Conservation (phyloP, 2,329 filamentous ascomycete genomes). For the Pseudogymnoascus sp. region DNA sequence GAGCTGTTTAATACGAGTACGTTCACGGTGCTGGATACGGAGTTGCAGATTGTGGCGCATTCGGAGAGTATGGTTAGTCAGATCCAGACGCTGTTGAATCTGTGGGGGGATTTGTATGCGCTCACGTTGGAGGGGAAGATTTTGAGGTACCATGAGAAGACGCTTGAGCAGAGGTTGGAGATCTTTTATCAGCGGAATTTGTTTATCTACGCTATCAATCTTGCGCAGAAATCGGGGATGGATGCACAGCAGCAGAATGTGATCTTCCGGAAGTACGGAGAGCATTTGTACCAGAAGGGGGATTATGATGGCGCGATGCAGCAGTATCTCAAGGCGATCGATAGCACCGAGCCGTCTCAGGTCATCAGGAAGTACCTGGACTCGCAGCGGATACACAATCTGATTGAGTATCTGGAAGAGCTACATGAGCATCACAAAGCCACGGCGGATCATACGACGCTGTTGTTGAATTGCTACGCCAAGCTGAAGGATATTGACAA, state of each 20-base stretch:
- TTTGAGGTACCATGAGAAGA: conserved; percentile 82
- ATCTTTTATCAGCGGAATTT: conserved; percentile 91
- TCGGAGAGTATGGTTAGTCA: conserved; percentile 76
- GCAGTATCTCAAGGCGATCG: conserved; percentile 92
- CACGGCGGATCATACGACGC: conserved; percentile 88
- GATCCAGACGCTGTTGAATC: conserved; percentile 69
- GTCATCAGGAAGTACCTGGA: conserved; percentile 96
- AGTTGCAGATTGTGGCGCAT: conserved; percentile 82
- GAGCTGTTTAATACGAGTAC: conserved; percentile 78
- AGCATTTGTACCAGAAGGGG: conserved; percentile 87
- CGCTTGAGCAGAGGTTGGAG: conserved; percentile 81
- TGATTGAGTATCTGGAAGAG: conserved; percentile 95
- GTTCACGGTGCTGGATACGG: conserved; percentile 86
- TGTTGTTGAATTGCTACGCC: conserved; percentile 93
- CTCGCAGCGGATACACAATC: conserved; percentile 92
- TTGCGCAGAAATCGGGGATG: conserved; percentile 82
- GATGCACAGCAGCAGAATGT: conserved; percentile 74
- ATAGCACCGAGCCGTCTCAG: conserved; percentile 91
- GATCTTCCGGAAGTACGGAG: conserved; percentile 89
- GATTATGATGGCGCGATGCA: conserved; percentile 99
- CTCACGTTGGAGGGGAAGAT: conserved; percentile 88
- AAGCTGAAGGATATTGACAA: conserved; percentile 97
- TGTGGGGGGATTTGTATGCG: conserved; percentile 91
- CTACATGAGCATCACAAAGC: conserved; percentile 89
- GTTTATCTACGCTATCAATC: conserved; percentile 81